Base-by-base conservation (phyloP, 306 rosid species). In the Rubus parviflorus region DNA sequence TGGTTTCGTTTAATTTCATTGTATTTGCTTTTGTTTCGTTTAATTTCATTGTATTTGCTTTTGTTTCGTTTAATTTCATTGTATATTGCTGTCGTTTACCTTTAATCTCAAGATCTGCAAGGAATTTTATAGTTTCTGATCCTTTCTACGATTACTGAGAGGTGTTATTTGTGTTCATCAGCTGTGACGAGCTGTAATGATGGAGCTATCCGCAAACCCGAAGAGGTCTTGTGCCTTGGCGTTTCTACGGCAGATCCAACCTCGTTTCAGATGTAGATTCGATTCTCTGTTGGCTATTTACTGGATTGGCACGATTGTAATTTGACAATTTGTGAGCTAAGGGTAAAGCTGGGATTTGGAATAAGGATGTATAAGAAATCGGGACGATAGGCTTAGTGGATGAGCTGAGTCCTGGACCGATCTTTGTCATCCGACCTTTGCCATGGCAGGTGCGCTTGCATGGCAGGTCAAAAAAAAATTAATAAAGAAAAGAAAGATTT, bases 401-500 rank as follows among this genome's bases (percentile, higher is more conserved):
- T 41, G 77, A 56, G 78, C 45, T 0, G 77, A 70, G 75, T 53
- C 35, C 46, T 65, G 61, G 49, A 76, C 25, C 35, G 72, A 73
- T 90, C 87, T 80, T 80, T 88, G 91, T 90, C 88, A 83, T 90
- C 91, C 86, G 97, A 81, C 97, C 93, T 92, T 92, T 92, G 96
- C 97, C 97, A 92, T 90, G 97, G 5, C 89, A 79, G 96, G 97
- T 92, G 97, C 89, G 96, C 96, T 92, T 92, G 97, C 96, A 71
- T 92, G 96, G 97, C 97, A 80, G 96, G 97, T 88, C 95, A 87
- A 48, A 58, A 4, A 58, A 4, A 64, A 80, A 75, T 37, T 86
- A 88, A 89, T 84, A 80, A 88, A 90, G n/a, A 89, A 38, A 75
- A 54, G 15, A 13, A 11, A 23, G 11, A 3, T 20, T 84, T 89